phyloP scores from a whole-genome alignment of 768 basidiomycete species.

The Paxillus ammoniavirescens region DNA sequence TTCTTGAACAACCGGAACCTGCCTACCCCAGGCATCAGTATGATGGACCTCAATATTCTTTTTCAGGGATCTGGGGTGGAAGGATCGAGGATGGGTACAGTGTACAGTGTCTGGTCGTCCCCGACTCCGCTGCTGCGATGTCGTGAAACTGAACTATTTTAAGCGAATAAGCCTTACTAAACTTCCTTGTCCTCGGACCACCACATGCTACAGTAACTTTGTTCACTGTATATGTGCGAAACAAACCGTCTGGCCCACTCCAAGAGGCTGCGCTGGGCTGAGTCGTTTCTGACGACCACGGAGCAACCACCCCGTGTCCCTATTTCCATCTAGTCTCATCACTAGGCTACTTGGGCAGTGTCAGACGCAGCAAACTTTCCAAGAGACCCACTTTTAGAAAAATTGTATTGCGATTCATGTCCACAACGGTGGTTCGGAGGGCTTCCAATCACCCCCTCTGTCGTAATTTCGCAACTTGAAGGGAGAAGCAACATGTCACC shows the following conservation, averaged over 20 bases:
- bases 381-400: conserved; percentile 2
- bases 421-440: too few relatives aligned
- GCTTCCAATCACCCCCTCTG: background rate
- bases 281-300: too few relatives aligned
- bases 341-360: background rate
- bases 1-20: conserved; percentile 25
- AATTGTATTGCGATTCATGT: background rate
- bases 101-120: background rate
- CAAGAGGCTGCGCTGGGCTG: background rate
- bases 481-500: background rate
- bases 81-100: too few relatives aligned
- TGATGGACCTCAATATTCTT: conserved; percentile 24
- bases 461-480: background rate
- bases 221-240: background rate
- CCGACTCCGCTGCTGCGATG: background rate
- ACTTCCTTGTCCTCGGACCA: too few relatives aligned
- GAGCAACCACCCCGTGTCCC: conserved; percentile 3
- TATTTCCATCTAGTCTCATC: too few relatives aligned
- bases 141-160: background rate
- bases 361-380: background rate
- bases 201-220: background rate
- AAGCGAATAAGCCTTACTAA: too few relatives aligned
- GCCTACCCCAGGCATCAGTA: conserved; percentile 29
- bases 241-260: background rate
- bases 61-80: background rate